Evolutionary conservation across 2,329 filamentous ascomycete genomes (phyloP).

Genomic region (Cordyceps farinosa): DNA sequence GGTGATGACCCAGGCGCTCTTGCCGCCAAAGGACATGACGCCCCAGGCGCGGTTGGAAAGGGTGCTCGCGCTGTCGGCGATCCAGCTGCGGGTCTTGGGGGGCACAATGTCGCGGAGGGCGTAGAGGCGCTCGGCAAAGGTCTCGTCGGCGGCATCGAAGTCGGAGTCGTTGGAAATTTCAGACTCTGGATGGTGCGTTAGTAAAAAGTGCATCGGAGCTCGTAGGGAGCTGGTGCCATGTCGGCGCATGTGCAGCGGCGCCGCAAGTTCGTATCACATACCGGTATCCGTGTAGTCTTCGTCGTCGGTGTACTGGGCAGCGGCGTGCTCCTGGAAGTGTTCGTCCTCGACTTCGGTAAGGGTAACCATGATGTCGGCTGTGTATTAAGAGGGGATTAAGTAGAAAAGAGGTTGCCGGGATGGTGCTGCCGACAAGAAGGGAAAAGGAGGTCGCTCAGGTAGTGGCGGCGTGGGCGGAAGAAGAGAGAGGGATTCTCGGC

Average conservation of each 20-base stretch:
- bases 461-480: not conserved
- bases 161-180: slow-evolving; percentile 80
- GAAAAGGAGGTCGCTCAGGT: not conserved
- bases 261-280: slow-evolving; percentile 41
- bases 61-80: slow-evolving; percentile 59
- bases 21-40: slow-evolving; percentile 70
- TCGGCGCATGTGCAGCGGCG: not conserved
- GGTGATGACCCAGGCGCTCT: slow-evolving; percentile 85
- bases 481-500: not conserved
- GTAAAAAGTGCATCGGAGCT: not conserved
- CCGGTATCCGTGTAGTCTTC: slow-evolving; percentile 94
- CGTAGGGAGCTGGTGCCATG: not conserved
- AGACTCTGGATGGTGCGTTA: slow-evolving; percentile 55
- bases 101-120: slow-evolving; percentile 75
- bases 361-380: slow-evolving; percentile 73
- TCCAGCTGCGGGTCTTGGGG: slow-evolving; percentile 65
- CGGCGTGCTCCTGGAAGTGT: slow-evolving; percentile 74
- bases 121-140: slow-evolving; percentile 64
- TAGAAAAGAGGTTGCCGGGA: not conserved
- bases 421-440: not conserved
- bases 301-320: slow-evolving; percentile 78
- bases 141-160: slow-evolving; percentile 56
- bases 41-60: slow-evolving; percentile 47
- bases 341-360: slow-evolving; percentile 96
- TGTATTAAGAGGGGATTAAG: slow-evolving; percentile 16